A percentile compares a stretch with the other conserved stretches of the same genome.
Conservation (phyloP, 1,284 basidiomycete genomes). For the Fistulinella staudtii region DNA sequence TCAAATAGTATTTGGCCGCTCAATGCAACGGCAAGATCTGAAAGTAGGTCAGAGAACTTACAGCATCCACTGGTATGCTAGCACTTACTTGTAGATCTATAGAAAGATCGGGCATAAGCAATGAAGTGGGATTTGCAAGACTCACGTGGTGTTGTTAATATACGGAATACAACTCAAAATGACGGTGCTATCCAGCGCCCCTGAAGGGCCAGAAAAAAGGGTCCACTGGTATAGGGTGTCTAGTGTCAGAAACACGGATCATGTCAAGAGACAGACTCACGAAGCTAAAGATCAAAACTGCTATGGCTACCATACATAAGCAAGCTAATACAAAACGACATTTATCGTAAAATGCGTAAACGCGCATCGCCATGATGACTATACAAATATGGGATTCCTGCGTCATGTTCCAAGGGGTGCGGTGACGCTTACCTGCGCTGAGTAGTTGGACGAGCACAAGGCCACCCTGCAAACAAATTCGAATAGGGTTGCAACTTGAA, state of each 20-base stretch:
- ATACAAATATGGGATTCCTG: background rate
- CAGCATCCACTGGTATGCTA: too few species aligned
- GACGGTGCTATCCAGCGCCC: accelerated
- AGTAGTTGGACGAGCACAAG: conserved; percentile 11
- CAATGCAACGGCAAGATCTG: too few species aligned
- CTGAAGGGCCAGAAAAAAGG: background rate
- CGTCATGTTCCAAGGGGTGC: conserved; percentile 15
- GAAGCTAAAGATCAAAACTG: conserved; percentile 6
- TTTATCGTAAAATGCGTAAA: conserved; percentile 30
- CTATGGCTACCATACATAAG: conserved; percentile 6
- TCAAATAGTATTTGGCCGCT: conserved; percentile 12
- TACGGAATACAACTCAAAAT: background rate
- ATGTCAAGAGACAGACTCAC: conserved; percentile 15
- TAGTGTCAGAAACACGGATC: conserved; percentile 2
- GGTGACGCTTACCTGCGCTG: conserved; percentile 5
- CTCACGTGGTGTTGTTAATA: background rate
- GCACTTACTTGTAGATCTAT: conserved; percentile 9
- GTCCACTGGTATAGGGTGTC: conserved; percentile 5
- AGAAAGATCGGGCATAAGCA: background rate
- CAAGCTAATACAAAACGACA: conserved; percentile 14
- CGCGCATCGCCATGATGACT: conserved; percentile 32
- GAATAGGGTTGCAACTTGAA: conserved; percentile 4
- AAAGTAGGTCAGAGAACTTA: too few species aligned
- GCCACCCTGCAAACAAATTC: background rate
- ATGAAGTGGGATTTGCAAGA: background rate